phyloP scores from a whole-genome alignment of 192 early-diverging fungal genomes.

The Umbelopsis vinacea region DNA sequence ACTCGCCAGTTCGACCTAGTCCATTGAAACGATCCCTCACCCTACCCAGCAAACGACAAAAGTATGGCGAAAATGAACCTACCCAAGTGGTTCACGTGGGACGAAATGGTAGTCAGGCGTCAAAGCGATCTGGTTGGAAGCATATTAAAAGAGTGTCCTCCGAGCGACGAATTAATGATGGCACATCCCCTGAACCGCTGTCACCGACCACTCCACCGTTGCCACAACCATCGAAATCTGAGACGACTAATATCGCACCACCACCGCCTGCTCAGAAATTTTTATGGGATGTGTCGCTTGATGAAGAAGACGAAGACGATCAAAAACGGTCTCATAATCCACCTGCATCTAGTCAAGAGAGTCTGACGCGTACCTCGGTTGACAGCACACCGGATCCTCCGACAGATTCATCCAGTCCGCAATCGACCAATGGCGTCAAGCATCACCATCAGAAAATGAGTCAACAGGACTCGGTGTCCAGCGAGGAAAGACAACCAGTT shows the following conservation, averaged over 20 bases:
- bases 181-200: background rate
- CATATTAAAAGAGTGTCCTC: constrained; percentile 9
- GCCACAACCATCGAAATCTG: background rate
- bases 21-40: constrained; percentile 19
- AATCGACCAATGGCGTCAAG: background rate
- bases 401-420: background rate
- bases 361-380: background rate
- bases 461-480: background rate
- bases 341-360: background rate
- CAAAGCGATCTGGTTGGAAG: background rate
- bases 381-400: constrained; percentile 3
- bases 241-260: background rate
- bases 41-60: constrained; percentile 17
- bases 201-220: background rate
- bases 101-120: constrained; percentile 6
- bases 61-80: constrained; percentile 20
- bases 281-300: constrained; percentile 12
- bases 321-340: background rate
- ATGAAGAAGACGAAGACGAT: background rate
- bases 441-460: background rate
- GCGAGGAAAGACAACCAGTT: background rate
- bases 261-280: background rate
- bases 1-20: background rate
- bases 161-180: background rate
- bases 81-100: constrained; percentile 28